Conservation (phyloP, 1,284 basidiomycete species). For the Tremellales sp. region DNA sequence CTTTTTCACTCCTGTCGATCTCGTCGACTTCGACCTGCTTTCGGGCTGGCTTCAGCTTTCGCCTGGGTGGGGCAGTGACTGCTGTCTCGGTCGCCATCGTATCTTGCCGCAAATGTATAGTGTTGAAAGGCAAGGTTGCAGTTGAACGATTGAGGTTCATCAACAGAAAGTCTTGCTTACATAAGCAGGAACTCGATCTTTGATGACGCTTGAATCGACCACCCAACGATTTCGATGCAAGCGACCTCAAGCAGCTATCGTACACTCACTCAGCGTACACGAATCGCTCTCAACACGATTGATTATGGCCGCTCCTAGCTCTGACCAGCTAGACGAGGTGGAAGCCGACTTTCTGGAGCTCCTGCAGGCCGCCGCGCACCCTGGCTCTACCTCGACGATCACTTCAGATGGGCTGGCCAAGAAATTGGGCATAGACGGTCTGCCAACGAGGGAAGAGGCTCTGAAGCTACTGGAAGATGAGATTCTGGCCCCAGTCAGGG, state of each 20-base stretch:
- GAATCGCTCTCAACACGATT: too few species aligned
- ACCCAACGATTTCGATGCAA: too few species aligned
- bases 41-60: conserved; percentile 61
- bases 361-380: conserved; percentile 21
- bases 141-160: neutral
- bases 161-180: neutral
- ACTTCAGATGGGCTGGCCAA: conserved; percentile 31
- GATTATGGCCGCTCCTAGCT: too few species aligned
- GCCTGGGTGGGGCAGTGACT: conserved; percentile 23
- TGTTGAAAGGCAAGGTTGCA: neutral
- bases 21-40: conserved; percentile 87
- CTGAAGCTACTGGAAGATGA: conserved; percentile 30
- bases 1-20: conserved; percentile 78
- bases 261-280: too few species aligned
- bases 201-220: neutral
- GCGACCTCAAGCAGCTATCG: too few species aligned
- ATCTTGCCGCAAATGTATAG: too few species aligned
- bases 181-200: neutral
- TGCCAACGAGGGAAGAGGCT: conserved; percentile 20
- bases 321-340: neutral
- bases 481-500: conserved; percentile 36
- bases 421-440: conserved; percentile 28
- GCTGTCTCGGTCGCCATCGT: conserved; percentile 18
- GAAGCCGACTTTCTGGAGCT: conserved; percentile 22
- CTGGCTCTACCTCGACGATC: conserved; percentile 11